A percentile compares a stretch with the other conserved stretches of the same genome.
These are phyloP conservation scores for Vararia minispora DNA, from an alignment of 768 basidiomycete genomes.

Conservation along the genomic window DNA sequence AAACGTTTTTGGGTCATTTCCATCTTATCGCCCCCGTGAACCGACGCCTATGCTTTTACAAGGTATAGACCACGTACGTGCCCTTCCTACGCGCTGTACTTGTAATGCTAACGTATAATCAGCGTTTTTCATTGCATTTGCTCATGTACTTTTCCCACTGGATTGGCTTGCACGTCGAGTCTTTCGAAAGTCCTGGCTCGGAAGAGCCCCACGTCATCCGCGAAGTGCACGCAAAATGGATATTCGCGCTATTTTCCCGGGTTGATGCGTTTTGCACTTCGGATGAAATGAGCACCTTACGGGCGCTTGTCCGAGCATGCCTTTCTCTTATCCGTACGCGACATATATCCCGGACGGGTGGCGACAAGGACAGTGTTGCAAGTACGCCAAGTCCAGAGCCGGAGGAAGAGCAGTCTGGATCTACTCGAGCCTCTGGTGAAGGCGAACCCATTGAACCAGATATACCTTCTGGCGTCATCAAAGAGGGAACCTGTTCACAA, in stretches of 20 bases:
- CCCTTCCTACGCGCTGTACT: constrained; percentile 3
- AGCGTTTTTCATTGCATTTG: constrained; percentile 65
- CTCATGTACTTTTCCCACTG: constrained; percentile 80
- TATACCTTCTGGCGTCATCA: no score
- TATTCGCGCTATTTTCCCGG: constrained; percentile 61
- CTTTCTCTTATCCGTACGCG: constrained; percentile 24
- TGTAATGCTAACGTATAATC: constrained; percentile 3
- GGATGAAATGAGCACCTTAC: constrained; percentile 69
- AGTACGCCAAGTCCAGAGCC: no score
- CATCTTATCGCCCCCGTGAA: constrained; percentile 27
- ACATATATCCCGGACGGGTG: no score
- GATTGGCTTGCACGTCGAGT: constrained; percentile 53
- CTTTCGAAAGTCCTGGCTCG: constrained; percentile 5
- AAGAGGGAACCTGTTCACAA: constrained; percentile 1
- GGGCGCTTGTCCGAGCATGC: constrained; percentile 65
- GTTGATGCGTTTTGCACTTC: constrained; percentile 60
- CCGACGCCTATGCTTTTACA: constrained; percentile 47
- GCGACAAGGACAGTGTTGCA: no score
- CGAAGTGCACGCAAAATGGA: constrained; percentile 62
- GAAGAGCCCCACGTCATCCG: constrained; percentile 21
- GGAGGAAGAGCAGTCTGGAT: constrained; percentile 2
- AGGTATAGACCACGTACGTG: constrained; percentile 56
- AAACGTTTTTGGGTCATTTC: background rate
- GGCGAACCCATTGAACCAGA: no score
- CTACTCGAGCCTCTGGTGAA: no score